A percentile compares a stretch with the other conserved stretches of the same genome.
phyloP scores from a whole-genome alignment of 441 rosid species.

The Populus hybrid region DNA sequence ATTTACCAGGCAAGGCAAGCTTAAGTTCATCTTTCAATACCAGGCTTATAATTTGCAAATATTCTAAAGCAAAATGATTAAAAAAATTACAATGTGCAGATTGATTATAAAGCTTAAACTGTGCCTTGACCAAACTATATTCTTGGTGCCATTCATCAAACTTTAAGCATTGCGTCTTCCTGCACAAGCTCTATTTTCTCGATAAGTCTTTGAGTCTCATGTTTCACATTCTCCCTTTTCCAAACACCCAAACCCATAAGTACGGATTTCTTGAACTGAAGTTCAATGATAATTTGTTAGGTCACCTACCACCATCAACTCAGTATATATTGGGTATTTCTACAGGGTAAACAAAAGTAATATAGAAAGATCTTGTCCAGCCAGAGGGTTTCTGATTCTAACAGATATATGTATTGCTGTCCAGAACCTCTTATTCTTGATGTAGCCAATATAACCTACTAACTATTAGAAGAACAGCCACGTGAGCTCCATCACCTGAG shows the following conservation, averaged over 20 bases:
- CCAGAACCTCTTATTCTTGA: not conserved
- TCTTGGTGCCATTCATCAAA: not conserved
- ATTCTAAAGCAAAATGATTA: not conserved
- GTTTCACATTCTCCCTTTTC: not conserved
- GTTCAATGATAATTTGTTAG: not conserved
- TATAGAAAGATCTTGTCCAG: not conserved
- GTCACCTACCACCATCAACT: not conserved
- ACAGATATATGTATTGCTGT: not conserved
- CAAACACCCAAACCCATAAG: not conserved
- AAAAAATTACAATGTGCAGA: not conserved
- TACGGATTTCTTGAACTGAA: not conserved
- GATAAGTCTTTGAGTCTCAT: not conserved
- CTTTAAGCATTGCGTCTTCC: not conserved
- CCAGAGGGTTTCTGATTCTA: not conserved
- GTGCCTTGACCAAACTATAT: not conserved
- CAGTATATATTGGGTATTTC: not conserved
- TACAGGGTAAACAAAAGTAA: not conserved
- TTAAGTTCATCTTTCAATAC: not conserved
- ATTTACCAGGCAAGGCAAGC: not conserved
- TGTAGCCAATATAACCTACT: not conserved
- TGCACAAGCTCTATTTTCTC: not conserved
- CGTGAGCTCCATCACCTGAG: too few species aligned
- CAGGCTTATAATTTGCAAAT: not conserved
- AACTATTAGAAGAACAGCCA: too few species aligned
- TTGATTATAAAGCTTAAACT: not conserved